Base-by-base conservation (phyloP, 352 stramenopile genomes). In the Phytophthora pini region DNA sequence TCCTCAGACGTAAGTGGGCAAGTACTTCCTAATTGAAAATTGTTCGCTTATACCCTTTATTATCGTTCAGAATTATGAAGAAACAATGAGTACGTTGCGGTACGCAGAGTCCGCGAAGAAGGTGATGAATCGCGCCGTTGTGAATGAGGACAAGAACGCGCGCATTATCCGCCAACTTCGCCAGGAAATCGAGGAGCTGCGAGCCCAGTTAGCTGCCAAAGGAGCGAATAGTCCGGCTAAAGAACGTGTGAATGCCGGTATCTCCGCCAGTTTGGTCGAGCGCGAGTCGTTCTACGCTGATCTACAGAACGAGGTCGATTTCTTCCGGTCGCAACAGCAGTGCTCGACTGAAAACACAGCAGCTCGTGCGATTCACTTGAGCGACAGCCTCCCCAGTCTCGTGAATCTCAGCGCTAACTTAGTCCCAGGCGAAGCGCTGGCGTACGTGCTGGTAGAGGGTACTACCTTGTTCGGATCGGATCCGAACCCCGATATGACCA, bases 21-120 rank as follows among this genome's bases (percentile, higher is more conserved):
- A 5, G 5, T 45, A 3, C 9, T 52, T 39, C 38, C 9, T 26
- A 7, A 13, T 40, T 20, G 17, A 20, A 10, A 48, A 22, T 38
- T 4, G 12, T 49, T 13, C 24, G 31, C 22, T 55, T 48, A 66
- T 45, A n/a, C 27, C 4, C 1, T 31, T 44, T 26, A 36, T 7
- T 24, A 29, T 48, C 10, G 12, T 6, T 38, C 26, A 92, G 74
- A 95, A 87, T 49, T 95, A 95, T 52, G 85, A 94, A 7, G 87
- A 95, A 45, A 94, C 85, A 2, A 89, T 95, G 85, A 94, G 84
- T 66, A 95, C 87, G 3, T 54, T 95, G 5, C 84, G 87, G 4
- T 95, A 95, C 40, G 87, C 87, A 3, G 85, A 95, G 61, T 93
- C 85, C 0, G 85, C 87, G 24, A 95, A 95, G 62, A 87, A 80